Evolutionary conservation across 2,329 filamentous ascomycete genomes (phyloP), one percentile per base, ranked within the genome.

Genomic region (Curvularia sp.): DNA sequence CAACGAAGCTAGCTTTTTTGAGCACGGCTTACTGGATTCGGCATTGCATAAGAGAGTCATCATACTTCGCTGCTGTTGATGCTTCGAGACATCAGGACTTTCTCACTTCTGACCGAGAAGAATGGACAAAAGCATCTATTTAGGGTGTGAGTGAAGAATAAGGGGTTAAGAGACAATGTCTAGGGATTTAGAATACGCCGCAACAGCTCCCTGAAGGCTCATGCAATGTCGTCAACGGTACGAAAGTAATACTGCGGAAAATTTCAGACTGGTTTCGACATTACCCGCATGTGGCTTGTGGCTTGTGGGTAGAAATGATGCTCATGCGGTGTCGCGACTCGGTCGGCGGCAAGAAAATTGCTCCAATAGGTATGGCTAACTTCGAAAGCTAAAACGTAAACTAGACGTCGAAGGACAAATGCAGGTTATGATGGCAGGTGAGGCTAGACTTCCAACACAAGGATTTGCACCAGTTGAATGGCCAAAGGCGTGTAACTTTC

Each of bases 381-480:
- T 50, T 28, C 30, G 35, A 22, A 41, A 26, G 42, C 33, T 43
- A 51, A 58, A 57, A 54, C 26, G 52, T 55, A 58, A 55, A 51
- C 24, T 31, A 20, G 49, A 55, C 53, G 53, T 55, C 55, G 15
- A 20, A 15, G n/a, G 42, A 15, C 24, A 44, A 44, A 44, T 26
- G 4, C 20, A 10, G 24, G 24, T 18, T 13, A 44, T 44, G 13
- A 28, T 28, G 42, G 12, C 15, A n/a, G 15, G 15, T 38, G 35
- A 38, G 35, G 5, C 35, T n/a, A 7, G 15, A 18, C 35, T 15
- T 38, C 2, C 15, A 18, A 38, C 35, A 15, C 35, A 38, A 38
- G 35, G 35, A 5, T 38, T 15, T 18, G 15, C 8, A 8, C 15
- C 3, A 4, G 15, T 18, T 38, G 6, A 38, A 38, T 38, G 2